Base-by-base conservation (phyloP, 2,329 filamentous ascomycete species). In the Xylariaceae sp. region DNA sequence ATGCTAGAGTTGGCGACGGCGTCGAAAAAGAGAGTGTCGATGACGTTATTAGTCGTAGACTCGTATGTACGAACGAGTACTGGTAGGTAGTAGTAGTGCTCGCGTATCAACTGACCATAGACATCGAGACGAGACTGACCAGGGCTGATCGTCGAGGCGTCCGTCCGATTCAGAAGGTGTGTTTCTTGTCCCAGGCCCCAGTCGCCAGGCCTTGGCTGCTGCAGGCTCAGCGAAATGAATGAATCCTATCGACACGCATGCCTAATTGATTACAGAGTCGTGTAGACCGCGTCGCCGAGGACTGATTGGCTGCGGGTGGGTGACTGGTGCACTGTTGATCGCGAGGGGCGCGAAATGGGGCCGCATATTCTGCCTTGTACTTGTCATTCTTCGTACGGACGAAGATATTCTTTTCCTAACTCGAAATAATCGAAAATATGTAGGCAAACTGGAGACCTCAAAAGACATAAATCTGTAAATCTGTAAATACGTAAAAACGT, bases 181-280 rank as follows among this genome's bases (percentile, higher is more conserved):
- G 47, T 49, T 18, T 49, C 44, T 49, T 57, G 51, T 56, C 18
- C 17, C 17, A 18, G 17, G 55, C 47, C 23, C 23, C 23, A 30
- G 23, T 30, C 23, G 23, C 4, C 23, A 59, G 59, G 53, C 62
- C 51, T 30, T 30, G 23, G 23, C 23, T 30, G 23, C 23, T 30
- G 23, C 23, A 30, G 23, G 23, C 23, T 30, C 63, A 68, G 65
- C 62, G 64, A 64, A 59, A 64, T 62, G 62, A 62, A 63, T 61
- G 61, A 65, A 65, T 66, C 65, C 65, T 67, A 52, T 67, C 58
- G 71, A 73, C 72, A 74, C 71, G 73, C 72, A 73, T 73, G 68
- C 68, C 73, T 72, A 72, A 74, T 74, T 73, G 72, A 71, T 72
- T 68, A 59, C 62, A 55, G 69, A 68, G 70, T 69, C 71, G 73